Evolutionary conservation across 169 alveolate species (phyloP).

Genomic region (Cryptosporidium viatorum): DNA sequence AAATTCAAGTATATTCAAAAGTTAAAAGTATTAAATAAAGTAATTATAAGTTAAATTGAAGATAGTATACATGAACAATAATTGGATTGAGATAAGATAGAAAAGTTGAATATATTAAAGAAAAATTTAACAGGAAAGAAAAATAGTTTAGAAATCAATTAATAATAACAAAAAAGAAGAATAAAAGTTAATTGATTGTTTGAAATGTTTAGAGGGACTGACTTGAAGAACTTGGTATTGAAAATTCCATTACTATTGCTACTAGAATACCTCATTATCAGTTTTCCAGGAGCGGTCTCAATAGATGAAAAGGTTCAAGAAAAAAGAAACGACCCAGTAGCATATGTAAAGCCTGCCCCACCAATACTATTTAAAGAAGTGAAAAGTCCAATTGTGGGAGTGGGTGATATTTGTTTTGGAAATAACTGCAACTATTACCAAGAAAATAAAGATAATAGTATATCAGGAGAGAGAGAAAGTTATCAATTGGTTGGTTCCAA

Average conservation of each 20-base stretch:
- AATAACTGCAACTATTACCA: slow-evolving; percentile 3
- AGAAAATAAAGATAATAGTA: slow-evolving; percentile 1
- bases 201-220: neutral
- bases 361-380: neutral
- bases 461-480: neutral
- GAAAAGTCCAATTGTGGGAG: slow-evolving; percentile 23
- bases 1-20: neutral
- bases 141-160: neutral
- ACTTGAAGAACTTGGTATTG: neutral
- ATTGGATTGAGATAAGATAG: slow-evolving; percentile 1
- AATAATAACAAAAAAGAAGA: neutral
- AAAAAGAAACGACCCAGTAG: neutral
- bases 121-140: neutral
- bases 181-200: neutral
- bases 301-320: neutral
- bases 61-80: slow-evolving; percentile 7
- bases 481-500: neutral
- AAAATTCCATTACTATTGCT: neutral
- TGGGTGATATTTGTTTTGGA: slow-evolving; percentile 48
- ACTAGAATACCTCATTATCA: neutral
- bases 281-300: neutral
- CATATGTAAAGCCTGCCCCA: neutral
- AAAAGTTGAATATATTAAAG: neutral
- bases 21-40: neutral
- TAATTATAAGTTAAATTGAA: slow-evolving; percentile 7